Evolutionary conservation across 2,329 filamentous ascomycete genomes (phyloP), one percentile per base, ranked within the genome.

Genomic region (Didymosphaeria variabile): DNA sequence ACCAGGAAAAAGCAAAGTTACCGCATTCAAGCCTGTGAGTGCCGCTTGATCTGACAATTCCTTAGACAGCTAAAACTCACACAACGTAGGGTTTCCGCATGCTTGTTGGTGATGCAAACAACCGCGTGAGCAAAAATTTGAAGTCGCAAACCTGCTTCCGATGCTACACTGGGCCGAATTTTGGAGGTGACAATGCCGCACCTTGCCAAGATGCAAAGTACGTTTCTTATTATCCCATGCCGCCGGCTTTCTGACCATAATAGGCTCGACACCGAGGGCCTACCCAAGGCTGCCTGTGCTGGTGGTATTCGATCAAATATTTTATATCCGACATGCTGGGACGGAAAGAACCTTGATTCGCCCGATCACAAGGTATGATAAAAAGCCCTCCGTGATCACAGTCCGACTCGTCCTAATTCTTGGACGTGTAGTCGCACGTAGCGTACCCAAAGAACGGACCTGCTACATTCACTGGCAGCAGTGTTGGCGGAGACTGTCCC

Each of bases 311-410:
- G 67, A 32, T 69, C 67, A 5, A 69, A 69, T 47, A 67, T 69
- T 47, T 51, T 62, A 4, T 69, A 67, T 53, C 67, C 67, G 0
- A 69, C 67, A 40, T 63, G 44, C 51, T 80, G 79, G 80, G 80
- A 83, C 58, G 82, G 82, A 55, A 77, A 76, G 65, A 83, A 83
- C 67, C 61, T 81, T 6, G 84, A 86, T 68, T 83, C 82, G 23
- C 57, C 71, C 0, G 82, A 89, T 73, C 87, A 89, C 80, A 83
- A 83, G 17, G 38, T 40, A 40, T 17, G 36, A n/a, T 40, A 29
- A 29, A 1, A 6, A 29, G 4, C 26, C 4, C 26, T 29, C 26
- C 26, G 26, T 29, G 26, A 6, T 29, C 4, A 40, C 38, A 40
- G 15, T 40, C 17, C 17, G 1, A 7, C 5, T 40, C 5, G 13